Evolutionary conservation across 116 monocot species (phyloP), one percentile per base, ranked within the genome.

Genomic region (Posidonia oceanica): DNA sequence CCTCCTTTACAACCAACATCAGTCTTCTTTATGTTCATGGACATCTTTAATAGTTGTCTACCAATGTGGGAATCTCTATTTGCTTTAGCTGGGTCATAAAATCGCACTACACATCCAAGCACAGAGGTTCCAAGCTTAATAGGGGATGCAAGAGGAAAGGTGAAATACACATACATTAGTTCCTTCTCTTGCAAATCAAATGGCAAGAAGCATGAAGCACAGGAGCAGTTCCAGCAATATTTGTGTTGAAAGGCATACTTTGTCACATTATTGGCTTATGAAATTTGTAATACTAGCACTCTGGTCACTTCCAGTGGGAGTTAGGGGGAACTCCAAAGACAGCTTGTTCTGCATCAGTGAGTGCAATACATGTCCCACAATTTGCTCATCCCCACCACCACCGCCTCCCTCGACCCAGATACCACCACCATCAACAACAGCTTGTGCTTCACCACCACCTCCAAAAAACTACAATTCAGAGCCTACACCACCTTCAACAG

Each of bases 341-440:
- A 61, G 61, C 51, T 40, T 71, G 59, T 29, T 71, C 42, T 71
- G 71, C 71, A 61, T 71, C 71, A 71, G 71, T 11, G 71, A 71
- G 71, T 71, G 71, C 22, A 38, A 71, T 39, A 61, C 61, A 22
- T 71, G 71, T 54, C 71, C 71, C 4, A 17, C 42, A 3, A 71
- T 71, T 8, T 71, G 71, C 39, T 8, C 71, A 71, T 57, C 38
- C 21, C 58, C 59, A 41, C 42, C 58, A 12, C 36, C 69, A 17
- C 37, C 53, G 54, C 15, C 69, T 23, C 59, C 37, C 3, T 5
- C 59, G 7, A 5, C 71, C 20, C 71, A 57, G 13, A 15, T 17
- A 4, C 20, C 41, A 54, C 60, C n/a, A 6, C 29, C 16, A 48
- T 17, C 42, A 44, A 21, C 71, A 60, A 60, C 59, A 37, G 4